Evolutionary conservation across 371 early-diverging fungal species (phyloP).

Genomic region (Fennellomyces sp.): DNA sequence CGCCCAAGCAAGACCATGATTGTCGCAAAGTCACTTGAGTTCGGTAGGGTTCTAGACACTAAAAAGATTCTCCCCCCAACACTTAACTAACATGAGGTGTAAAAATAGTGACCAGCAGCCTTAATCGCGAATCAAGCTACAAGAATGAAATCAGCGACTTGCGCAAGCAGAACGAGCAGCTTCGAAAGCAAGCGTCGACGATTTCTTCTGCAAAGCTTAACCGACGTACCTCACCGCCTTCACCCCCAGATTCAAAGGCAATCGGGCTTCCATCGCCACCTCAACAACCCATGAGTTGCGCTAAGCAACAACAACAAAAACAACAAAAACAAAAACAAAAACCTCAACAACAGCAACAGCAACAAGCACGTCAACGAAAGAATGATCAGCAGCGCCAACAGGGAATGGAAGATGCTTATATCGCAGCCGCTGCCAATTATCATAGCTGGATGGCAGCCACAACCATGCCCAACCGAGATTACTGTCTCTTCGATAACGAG

Average conservation of each 20-base stretch:
- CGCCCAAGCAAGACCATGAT: conserved; percentile 82
- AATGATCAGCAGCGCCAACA: not conserved
- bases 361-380: too few species aligned
- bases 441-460: not conserved
- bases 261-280: not conserved
- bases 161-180: conserved; percentile 31
- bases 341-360: too few species aligned
- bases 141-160: conserved; percentile 27
- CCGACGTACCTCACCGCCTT: not conserved
- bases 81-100: too few species aligned
- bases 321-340: not conserved
- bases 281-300: not conserved
- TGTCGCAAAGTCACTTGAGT: conserved; percentile 75
- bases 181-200: conserved; percentile 28
- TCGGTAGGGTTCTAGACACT: conserved; percentile 48
- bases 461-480: not conserved
- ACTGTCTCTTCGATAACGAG: not conserved
- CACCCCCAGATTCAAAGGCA: not conserved
- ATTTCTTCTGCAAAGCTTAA: not conserved
- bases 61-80: too few species aligned
- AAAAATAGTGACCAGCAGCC: conserved; percentile 5
- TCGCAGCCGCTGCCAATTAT: not conserved
- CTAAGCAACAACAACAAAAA: not conserved
- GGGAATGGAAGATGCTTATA: not conserved
- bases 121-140: conserved; percentile 25